Conservation (phyloP, 2,329 filamentous ascomycete genomes). For the Colletotrichum eleusines region DNA sequence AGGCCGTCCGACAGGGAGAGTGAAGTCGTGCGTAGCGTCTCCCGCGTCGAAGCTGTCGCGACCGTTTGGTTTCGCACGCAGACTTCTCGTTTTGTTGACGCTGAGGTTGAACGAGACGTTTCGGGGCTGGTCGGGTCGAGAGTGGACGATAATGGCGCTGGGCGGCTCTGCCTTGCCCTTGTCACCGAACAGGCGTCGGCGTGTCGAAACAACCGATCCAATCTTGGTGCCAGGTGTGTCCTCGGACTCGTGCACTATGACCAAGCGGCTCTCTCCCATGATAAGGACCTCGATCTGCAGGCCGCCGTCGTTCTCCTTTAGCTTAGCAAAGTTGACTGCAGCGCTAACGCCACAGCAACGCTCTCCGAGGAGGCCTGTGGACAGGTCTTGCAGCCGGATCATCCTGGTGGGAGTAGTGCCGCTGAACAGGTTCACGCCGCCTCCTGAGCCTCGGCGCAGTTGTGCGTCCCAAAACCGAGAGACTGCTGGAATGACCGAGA, state of each 20-base stretch:
- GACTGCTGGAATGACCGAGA: slow-evolving; percentile 67
- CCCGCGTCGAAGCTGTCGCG: slow-evolving; percentile 33
- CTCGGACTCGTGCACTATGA: slow-evolving; percentile 67
- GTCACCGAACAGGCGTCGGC: slow-evolving; percentile 48
- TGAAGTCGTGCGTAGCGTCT: slow-evolving; percentile 43
- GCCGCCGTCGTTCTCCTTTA: slow-evolving; percentile 51
- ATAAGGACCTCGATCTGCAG: slow-evolving; percentile 67
- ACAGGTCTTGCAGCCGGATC: slow-evolving; percentile 66
- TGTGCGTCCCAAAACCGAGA: slow-evolving; percentile 72
- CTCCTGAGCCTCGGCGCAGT: slow-evolving; percentile 62
- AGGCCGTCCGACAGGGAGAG: slow-evolving; percentile 47
- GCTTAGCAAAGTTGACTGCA: slow-evolving; percentile 53
- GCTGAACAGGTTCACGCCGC: slow-evolving; percentile 67
- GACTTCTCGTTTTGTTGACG: slow-evolving; percentile 51
- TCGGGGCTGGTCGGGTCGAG: slow-evolving; percentile 53
- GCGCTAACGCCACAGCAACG: slow-evolving; percentile 65
- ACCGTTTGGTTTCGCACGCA: slow-evolving; percentile 25
- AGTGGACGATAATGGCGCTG: slow-evolving; percentile 68
- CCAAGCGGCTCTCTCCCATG: slow-evolving; percentile 67
- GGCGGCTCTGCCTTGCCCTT: slow-evolving; percentile 54
- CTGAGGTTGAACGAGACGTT: slow-evolving; percentile 65
- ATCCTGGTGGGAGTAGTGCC: slow-evolving; percentile 67
- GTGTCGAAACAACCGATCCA: slow-evolving; percentile 50
- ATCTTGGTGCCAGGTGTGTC: slow-evolving; percentile 60
- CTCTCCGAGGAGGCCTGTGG: slow-evolving; percentile 67